Base-by-base conservation (phyloP, 345 rosid species). In the Triadica sebifera region DNA sequence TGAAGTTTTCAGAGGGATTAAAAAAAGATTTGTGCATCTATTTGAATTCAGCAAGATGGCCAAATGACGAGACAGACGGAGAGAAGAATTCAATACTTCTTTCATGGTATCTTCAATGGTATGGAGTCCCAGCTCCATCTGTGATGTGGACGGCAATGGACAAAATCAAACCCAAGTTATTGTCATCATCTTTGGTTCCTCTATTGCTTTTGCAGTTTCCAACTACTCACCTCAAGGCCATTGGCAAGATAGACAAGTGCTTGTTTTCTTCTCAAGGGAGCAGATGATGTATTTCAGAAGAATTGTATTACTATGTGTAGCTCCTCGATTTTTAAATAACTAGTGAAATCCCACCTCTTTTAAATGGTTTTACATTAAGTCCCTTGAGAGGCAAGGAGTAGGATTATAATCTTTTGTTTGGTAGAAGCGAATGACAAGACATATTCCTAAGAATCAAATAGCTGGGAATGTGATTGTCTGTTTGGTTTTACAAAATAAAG, bases 51-150 rank as follows among this genome's bases (percentile, higher is more conserved):
- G 92, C 93, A 61, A 70, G 82, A 72, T 93, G 98, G 98, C 89
- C 96, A n/a, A 43, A 57, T 29, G 77, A 83, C 13, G 60, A 71
- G 45, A 72, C 88, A 66, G 65, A 20, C 37, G 77, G 72, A 67
- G 73, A 78, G 61, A 85, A 75, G 67, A 84, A 81, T 59, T 65
- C 77, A 45, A 58, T 84, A 49, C 76, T 87, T 56, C 89, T 91
- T 61, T 85, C 98, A 43, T 89, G 98, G 98, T 90, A 91, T 82
- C 85, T 95, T 22, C 89, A 85, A 78, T 91, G 96, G 98, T 90
- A 80, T 68, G 84, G 86, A 4, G 81, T 93, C 19, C 93, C 97
- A 19, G 75, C 92, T 70, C 87, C 92, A 6, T 77, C 88, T 19
- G 75, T 79, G 61, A 81, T 89, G 67, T 81, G 84, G 82, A 75